Percentiles rank a stretch among this genome's conserved stretches.
These are phyloP conservation scores for Marsdenia floribunda DNA, from an alignment of 257 asterid species.

Conservation along the genomic window DNA sequence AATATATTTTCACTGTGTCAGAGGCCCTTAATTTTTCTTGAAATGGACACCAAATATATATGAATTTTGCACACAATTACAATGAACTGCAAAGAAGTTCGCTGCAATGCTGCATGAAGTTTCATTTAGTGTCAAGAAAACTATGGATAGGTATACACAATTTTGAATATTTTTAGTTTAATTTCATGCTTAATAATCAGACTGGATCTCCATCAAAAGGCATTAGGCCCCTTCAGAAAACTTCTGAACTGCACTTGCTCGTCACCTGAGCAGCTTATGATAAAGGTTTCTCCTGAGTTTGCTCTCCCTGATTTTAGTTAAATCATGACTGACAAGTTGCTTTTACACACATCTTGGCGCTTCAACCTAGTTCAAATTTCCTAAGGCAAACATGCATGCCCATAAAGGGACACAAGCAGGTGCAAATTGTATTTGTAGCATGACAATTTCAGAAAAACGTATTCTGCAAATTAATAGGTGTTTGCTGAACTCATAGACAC, in stretches of 20 bases:
- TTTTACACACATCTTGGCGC: neutral
- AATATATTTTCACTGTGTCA: neutral
- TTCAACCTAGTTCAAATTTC: neutral
- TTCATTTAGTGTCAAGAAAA: neutral
- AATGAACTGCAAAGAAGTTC: neutral
- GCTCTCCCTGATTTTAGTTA: neutral
- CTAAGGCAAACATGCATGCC: neutral
- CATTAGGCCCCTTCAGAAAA: neutral
- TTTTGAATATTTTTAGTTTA: neutral
- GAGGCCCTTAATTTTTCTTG: neutral
- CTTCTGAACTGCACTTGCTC: neutral
- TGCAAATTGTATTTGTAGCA: neutral
- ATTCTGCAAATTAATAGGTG: neutral
- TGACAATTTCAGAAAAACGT: neutral
- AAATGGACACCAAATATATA: neutral
- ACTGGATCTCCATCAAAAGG: neutral
- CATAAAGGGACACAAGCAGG: neutral
- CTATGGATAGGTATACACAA: too few species aligned
- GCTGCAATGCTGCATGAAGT: neutral
- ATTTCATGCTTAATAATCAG: neutral
- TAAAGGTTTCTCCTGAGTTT: neutral
- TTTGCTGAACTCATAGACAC: neutral
- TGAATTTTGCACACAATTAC: neutral
- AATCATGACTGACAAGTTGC: neutral
- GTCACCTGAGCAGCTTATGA: neutral